Conservation (phyloP, 2,329 filamentous ascomycete species). For the Trichoderma sp. region DNA sequence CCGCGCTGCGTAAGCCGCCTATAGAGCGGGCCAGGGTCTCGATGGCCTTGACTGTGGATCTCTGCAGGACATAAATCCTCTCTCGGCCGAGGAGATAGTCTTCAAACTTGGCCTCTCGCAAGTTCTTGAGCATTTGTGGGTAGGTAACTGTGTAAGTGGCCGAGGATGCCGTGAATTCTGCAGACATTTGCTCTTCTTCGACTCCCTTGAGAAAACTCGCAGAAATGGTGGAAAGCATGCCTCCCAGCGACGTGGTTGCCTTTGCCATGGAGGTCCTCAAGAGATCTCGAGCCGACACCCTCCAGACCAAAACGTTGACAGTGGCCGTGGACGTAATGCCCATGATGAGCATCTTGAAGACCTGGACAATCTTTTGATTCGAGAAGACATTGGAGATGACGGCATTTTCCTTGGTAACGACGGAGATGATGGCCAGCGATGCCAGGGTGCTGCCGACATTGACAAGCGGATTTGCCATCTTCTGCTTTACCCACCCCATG, state of each 20-base stretch:
- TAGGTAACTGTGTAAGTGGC: constrained; percentile 58
- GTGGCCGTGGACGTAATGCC: constrained; percentile 66
- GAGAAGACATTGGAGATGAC: constrained; percentile 75
- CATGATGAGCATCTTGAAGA: constrained; percentile 74
- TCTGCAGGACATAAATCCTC: constrained; percentile 69
- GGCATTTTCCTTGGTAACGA: constrained; percentile 81
- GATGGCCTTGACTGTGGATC: constrained; percentile 72
- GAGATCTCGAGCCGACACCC: constrained; percentile 67
- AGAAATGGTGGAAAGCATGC: constrained; percentile 75
- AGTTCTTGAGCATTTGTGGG: constrained; percentile 64
- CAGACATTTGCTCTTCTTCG: constrained; percentile 65
- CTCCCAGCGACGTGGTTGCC: constrained; percentile 68
- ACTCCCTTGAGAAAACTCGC: constrained; percentile 76
- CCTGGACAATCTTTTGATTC: constrained; percentile 48
- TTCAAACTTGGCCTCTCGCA: constrained; percentile 80
- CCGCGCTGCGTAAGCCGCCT: constrained; percentile 80
- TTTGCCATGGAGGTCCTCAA: constrained; percentile 68
- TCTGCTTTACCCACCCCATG: constrained; percentile 78
- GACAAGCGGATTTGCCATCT: constrained; percentile 68
- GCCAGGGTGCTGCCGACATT: constrained; percentile 79
- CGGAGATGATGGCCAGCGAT: constrained; percentile 77
- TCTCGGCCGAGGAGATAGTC: constrained; percentile 76
- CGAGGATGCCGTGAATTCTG: constrained; percentile 57
- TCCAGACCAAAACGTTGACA: constrained; percentile 71
- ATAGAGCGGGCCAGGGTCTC: constrained; percentile 80